These are phyloP conservation scores for Saccharomycopsis schoenii DNA, from an alignment of 805 yeast species.

Conservation along the genomic window DNA sequence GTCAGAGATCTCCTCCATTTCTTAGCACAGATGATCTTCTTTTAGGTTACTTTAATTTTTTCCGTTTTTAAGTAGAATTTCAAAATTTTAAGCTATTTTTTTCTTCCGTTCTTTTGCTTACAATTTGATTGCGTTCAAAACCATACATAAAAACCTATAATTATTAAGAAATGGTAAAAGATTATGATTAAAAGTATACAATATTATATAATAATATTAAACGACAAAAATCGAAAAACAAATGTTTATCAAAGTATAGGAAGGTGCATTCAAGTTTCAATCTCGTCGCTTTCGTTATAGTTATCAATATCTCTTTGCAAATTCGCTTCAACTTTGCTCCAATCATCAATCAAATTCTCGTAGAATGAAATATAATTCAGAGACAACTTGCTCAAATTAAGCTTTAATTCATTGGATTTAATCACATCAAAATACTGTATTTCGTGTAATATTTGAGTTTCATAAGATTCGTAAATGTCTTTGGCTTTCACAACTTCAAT, in stretches of 20 bases:
- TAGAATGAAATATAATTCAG: slow-evolving; percentile 70
- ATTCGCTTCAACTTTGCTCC: slow-evolving; percentile 48
- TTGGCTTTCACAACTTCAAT: slow-evolving; percentile 43
- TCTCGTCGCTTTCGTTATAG: neutral
- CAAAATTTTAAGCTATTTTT: neutral
- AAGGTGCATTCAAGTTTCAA: neutral
- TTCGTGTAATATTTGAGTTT: slow-evolving; percentile 47
- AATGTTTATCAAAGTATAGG: neutral
- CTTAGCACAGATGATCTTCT: no score
- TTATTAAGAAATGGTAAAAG: no score
- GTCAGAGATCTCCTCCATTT: no score
- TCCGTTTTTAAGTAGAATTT: neutral
- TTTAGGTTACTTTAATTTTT: no score
- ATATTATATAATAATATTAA: no score
- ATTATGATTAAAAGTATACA: no score
- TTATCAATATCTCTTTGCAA: slow-evolving; percentile 19
- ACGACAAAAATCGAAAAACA: neutral
- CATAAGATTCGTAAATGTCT: slow-evolving; percentile 41
- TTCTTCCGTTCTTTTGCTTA: neutral
- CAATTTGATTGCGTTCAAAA: neutral
- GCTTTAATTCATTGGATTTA: slow-evolving; percentile 67
- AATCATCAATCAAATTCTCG: slow-evolving; percentile 53
- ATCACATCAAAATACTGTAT: slow-evolving; percentile 65
- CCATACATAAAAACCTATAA: neutral
- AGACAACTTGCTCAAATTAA: slow-evolving; percentile 61